Base-by-base conservation (phyloP, 164 flowering plant species). In the Aristolochia contorta region DNA sequence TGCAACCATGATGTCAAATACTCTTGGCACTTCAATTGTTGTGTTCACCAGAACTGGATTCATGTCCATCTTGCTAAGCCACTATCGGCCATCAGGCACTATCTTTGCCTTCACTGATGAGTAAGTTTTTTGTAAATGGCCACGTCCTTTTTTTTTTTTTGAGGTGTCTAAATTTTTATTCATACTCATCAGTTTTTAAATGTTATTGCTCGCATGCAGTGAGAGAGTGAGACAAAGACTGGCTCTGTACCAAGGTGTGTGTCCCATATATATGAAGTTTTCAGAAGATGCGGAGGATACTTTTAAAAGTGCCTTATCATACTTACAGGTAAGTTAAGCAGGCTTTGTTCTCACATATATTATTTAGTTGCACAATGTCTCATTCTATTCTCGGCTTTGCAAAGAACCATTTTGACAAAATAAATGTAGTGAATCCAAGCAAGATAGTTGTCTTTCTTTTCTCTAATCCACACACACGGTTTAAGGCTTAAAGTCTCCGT, bases 1-100 rank as follows among this genome's bases (percentile, higher is more conserved):
- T 79, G 96, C 99, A 65, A 91, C 97, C 54, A 85, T 82, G 88
- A 93, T 93, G 96, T 84, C 99, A 6, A 88, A 93, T 75, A 93
- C 94, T 32, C 96, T 93, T 48, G 91, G 95, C 58, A 90, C 92
- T 50, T 85, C 99, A 14, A 80, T 81, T 71, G 92, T 90, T 49
- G 97, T 90, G 72, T 93, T 93, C 84, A 93, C 98, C 45, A 81
- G 90, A 79, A 78, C 94, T 67, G 99, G 97, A 52, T 91, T 83
- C 74, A 93, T 93, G 97, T 88, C 91, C 47, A 83, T 86, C 58
- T 75, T 93, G 12, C 73, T 93, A 61, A 93, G 99, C 74, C 97
- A 88, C 67, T 93, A 81, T 69, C 88, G 97, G 45, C 99, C 99
- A 68, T 84, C 89, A 63, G 95, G 97, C 74, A 88, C 97, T 16